Conservation (phyloP, 805 yeast species). For the Blastobotrys muscicola region DNA sequence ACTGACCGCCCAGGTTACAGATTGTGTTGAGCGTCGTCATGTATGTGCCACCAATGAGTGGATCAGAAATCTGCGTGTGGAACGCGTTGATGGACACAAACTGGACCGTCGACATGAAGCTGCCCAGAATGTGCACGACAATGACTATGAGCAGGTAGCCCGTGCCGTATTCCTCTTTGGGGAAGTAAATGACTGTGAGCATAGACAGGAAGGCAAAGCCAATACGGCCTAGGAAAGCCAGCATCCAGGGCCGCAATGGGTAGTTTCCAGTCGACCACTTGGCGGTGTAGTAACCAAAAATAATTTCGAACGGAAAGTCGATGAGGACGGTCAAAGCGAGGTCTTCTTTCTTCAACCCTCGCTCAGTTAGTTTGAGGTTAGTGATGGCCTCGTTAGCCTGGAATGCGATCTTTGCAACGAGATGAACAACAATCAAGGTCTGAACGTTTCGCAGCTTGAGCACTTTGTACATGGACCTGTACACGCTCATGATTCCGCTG, state of each 20-base stretch:
- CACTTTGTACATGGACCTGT: conserved; percentile 28
- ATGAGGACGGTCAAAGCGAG: conserved; percentile 84
- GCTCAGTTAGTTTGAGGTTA: conserved; percentile 78
- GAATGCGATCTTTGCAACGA: conserved; percentile 81
- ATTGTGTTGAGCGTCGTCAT: conserved; percentile 93
- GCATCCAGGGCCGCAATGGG: conserved; percentile 79
- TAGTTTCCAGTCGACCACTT: conserved; percentile 73
- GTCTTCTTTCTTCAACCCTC: conserved; percentile 89
- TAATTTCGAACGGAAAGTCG: conserved; percentile 91
- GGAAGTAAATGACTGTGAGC: conserved; percentile 62
- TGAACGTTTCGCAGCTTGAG: conserved; percentile 55
- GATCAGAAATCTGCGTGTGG: conserved; percentile 93
- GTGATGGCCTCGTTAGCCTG: conserved; percentile 96
- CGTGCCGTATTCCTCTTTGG: conserved; percentile 39
- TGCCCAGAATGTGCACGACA: conserved; percentile 71
- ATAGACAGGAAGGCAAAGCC: conserved; percentile 70
- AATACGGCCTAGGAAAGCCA: conserved; percentile 76
- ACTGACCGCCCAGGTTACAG: conserved; percentile 90
- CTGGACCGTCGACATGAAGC: conserved; percentile 91
- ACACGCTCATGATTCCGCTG: conserved; percentile 26
- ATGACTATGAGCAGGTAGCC: conserved; percentile 63
- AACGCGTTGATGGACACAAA: conserved; percentile 91
- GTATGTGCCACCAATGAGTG: conserved; percentile 92
- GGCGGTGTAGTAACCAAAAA: conserved; percentile 93
- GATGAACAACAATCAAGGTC: conserved; percentile 60